Percentiles rank a stretch among this genome's conserved stretches.
Conservation (phyloP, 345 rosid genomes). For the Eucalyptus coolabah region DNA sequence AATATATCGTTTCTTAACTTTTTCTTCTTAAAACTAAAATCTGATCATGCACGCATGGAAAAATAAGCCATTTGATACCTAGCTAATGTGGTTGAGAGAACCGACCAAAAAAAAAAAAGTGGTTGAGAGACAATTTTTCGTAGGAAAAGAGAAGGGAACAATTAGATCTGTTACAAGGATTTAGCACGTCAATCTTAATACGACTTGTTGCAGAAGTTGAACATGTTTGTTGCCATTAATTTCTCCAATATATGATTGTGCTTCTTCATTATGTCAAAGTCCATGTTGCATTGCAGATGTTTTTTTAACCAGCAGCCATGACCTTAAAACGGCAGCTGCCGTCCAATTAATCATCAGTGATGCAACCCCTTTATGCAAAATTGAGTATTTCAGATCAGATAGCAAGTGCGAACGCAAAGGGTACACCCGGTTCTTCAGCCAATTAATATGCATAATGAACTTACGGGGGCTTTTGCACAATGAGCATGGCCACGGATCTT, state of each 20-base stretch:
- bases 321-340: conserved; percentile 33
- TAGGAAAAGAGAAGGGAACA: neutral
- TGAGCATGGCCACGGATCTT: conserved; percentile 57
- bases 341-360: conserved; percentile 68
- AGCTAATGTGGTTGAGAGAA: neutral
- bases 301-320: neutral
- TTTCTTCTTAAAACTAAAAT: neutral
- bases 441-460: neutral
- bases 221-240: neutral
- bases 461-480: conserved; percentile 37
- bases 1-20: neutral
- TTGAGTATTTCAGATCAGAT: neutral
- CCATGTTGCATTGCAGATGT: neutral
- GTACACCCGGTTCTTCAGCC: neutral
- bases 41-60: neutral
- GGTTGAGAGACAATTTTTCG: neutral
- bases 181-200: neutral
- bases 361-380: conserved; percentile 53
- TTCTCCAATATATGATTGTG: neutral
- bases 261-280: neutral
- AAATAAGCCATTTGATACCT: neutral
- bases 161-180: neutral
- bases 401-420: neutral
- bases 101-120: neutral
- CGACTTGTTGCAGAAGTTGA: neutral